These are phyloP conservation scores for Balamuthia mandrillaris DNA, from an alignment of 208 protist genomes.

Conservation along the genomic window DNA sequence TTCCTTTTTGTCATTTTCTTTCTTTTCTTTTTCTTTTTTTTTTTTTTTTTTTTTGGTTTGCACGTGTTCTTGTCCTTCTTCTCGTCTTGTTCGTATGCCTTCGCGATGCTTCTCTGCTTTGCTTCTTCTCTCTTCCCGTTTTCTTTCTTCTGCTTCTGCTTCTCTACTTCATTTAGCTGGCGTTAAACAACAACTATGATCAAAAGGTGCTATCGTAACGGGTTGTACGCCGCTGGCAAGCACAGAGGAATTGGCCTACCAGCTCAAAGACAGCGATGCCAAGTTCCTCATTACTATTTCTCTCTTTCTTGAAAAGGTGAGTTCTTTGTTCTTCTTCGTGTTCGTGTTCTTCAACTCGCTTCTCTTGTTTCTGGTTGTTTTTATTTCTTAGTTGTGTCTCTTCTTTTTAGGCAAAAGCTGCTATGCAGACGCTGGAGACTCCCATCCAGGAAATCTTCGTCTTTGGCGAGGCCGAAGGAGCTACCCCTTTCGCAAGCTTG, in stretches of 20 bases:
- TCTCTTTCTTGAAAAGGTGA: not conserved
- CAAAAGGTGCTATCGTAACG: not conserved
- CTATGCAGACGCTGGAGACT: not conserved
- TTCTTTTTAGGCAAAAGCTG: not conserved
- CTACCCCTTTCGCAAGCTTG: not conserved
- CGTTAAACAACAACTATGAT: not conserved
- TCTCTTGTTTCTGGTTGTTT: not conserved
- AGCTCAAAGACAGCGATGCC: conserved; percentile 27
- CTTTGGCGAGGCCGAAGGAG: not conserved
- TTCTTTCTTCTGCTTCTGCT: too few species aligned
- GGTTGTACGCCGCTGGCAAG: not conserved
- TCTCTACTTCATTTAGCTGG: too few species aligned
- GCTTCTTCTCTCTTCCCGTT: not conserved
- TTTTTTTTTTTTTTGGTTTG: not conserved
- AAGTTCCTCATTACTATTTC: not conserved
- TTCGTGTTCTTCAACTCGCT: too few species aligned
- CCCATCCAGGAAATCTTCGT: not conserved
- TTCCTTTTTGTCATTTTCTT: not conserved
- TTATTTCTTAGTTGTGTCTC: not conserved
- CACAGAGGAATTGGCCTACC: not conserved
- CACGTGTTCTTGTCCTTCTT: not conserved
- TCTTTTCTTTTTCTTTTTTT: not conserved
- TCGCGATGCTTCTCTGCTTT: not conserved
- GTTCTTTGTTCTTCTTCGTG: too few species aligned
- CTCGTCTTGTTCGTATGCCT: not conserved